Evolutionary conservation across 257 asterid genomes (phyloP).

Genomic region (Capsicum rhomboideum): DNA sequence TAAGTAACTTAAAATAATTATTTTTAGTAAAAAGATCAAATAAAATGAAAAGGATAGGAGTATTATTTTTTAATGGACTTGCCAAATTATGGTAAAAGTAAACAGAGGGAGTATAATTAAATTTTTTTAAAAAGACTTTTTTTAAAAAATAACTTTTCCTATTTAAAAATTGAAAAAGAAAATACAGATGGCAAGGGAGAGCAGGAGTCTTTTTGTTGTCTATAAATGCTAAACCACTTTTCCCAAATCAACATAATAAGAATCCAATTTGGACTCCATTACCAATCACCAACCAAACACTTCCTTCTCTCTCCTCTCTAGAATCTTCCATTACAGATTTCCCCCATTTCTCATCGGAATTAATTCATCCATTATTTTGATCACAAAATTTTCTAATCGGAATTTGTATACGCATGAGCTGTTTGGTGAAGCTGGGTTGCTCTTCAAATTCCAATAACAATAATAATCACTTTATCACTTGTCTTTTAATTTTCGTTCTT

Average conservation of each 20-base stretch:
- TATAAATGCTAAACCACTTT: neutral
- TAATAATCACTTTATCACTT: conserved; percentile 16
- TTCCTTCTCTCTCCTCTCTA: neutral
- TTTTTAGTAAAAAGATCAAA: too few species aligned
- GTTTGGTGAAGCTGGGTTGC: conserved; percentile 58
- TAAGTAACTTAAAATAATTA: too few species aligned
- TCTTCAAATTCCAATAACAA: conserved; percentile 26
- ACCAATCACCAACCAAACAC: neutral
- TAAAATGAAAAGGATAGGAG: too few species aligned
- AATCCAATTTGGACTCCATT: neutral
- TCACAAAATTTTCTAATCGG: neutral
- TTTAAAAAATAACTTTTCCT: too few species aligned
- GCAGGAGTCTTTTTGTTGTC: neutral
- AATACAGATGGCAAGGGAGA: neutral
- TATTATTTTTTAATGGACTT: too few species aligned
- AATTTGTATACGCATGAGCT: conserved; percentile 75
- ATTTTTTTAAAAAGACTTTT: neutral
- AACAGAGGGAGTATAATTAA: too few species aligned
- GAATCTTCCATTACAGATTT: neutral
- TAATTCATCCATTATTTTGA: neutral
- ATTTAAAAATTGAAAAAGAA: neutral
- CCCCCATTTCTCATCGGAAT: neutral
- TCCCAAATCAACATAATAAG: neutral
- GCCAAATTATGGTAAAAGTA: too few species aligned
- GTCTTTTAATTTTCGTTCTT: conserved; percentile 19